These are phyloP conservation scores for Endogone sp. DNA, from an alignment of 192 early-diverging fungal genomes.

Conservation along the genomic window DNA sequence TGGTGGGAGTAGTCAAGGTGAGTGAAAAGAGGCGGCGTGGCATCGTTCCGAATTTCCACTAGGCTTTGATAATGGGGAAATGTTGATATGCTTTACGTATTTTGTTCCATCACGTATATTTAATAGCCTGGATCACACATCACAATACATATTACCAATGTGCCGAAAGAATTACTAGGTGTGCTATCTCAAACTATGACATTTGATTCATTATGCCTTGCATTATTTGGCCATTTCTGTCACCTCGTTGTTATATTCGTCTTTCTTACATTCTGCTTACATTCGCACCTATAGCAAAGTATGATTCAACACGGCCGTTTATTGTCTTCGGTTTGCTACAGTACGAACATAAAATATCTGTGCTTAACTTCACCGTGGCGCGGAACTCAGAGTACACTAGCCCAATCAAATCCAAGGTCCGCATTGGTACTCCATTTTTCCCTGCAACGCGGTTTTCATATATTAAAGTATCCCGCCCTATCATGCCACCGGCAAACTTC, in stretches of 20 bases:
- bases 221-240: neutral
- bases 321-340: constrained; percentile 52
- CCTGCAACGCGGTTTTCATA: too few relatives aligned
- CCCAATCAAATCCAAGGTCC: constrained; percentile 80
- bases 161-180: constrained; percentile 58
- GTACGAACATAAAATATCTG: constrained; percentile 93
- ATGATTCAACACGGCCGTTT: constrained; percentile 43
- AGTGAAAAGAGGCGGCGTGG: too few relatives aligned
- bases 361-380: constrained; percentile 76
- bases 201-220: neutral
- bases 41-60: constrained; percentile 11
- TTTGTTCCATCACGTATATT: constrained; percentile 7
- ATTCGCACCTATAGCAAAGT: constrained; percentile 36
- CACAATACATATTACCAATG: constrained; percentile 66
- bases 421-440: too few relatives aligned
- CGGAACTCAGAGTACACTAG: constrained; percentile 72
- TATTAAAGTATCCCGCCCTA: too few relatives aligned
- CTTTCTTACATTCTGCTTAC: too few relatives aligned
- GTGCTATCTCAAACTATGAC: neutral
- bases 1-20: constrained; percentile 34
- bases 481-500: too few relatives aligned
- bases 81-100: too few relatives aligned
- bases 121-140: constrained; percentile 63
- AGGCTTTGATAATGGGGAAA: too few relatives aligned
- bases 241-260: neutral